A percentile compares a stretch with the other conserved stretches of the same genome.
Conservation (phyloP, 352 stramenopile species). For the Pseudoperonospora humuli region DNA sequence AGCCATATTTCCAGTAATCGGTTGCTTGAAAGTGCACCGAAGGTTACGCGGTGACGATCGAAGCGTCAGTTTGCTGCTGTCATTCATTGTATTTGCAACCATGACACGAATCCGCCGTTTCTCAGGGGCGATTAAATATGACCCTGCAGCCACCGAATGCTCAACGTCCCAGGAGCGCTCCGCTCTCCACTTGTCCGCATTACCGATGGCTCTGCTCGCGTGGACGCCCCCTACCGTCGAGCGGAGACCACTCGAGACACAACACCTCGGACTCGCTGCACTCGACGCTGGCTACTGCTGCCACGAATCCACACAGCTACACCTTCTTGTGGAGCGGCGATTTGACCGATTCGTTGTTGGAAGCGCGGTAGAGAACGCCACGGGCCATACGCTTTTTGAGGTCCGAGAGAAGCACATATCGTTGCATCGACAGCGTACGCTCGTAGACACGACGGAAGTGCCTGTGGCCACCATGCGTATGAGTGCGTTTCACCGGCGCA, state of each 20-base stretch:
- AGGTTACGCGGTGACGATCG: too few species aligned
- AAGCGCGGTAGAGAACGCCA: conserved; percentile 22
- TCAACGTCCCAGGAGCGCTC: conserved; percentile 3
- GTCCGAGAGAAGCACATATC: conserved; percentile 27
- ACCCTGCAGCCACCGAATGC: not conserved
- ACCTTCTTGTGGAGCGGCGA: conserved; percentile 21
- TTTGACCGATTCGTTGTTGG: conserved; percentile 22
- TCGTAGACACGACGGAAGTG: conserved; percentile 20
- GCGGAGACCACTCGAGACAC: conserved; percentile 16
- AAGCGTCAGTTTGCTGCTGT: too few species aligned
- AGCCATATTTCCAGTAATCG: too few species aligned
- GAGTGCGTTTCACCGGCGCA: conserved; percentile 21
- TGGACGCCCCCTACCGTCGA: conserved; percentile 10
- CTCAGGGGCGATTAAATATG: conserved; percentile 1
- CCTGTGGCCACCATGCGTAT: conserved; percentile 30
- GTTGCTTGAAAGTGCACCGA: too few species aligned
- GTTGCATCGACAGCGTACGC: conserved; percentile 26
- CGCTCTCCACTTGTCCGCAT: conserved; percentile 4
- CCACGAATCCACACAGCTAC: conserved; percentile 25
- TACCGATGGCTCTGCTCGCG: conserved; percentile 3
- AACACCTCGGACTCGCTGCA: conserved; percentile 27
- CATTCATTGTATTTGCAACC: too few species aligned
- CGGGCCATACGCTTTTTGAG: conserved; percentile 23
- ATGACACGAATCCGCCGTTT: too few species aligned
- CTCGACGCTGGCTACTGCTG: conserved; percentile 31